Conservation (phyloP, 2,329 filamentous ascomycete genomes). For the Diaporthe sp. region DNA sequence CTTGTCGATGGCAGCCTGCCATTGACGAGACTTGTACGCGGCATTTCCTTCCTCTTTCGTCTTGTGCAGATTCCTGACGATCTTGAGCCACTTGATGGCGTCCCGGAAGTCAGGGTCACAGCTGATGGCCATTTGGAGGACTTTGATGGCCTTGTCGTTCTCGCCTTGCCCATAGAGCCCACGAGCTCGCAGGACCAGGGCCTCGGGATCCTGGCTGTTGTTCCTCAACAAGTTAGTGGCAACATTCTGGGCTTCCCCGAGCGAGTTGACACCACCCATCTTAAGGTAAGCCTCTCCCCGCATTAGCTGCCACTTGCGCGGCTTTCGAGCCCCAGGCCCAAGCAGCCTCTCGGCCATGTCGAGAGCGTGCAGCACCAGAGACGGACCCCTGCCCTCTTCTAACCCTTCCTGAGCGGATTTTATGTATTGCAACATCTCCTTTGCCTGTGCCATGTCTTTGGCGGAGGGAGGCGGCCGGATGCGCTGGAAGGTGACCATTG, state of each 20-base stretch:
- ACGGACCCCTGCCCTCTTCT: constrained; percentile 81
- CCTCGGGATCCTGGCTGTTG: constrained; percentile 94
- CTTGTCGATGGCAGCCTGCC: constrained; percentile 84
- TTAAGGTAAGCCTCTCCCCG: constrained; percentile 91
- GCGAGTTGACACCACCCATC: constrained; percentile 89
- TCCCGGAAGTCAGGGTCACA: constrained; percentile 93
- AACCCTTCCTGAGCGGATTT: constrained; percentile 84
- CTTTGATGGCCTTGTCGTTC: constrained; percentile 93
- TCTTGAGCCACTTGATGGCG: constrained; percentile 88
- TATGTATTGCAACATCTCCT: constrained; percentile 87
- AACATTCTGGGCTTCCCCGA: constrained; percentile 93
- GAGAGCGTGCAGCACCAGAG: constrained; percentile 92
- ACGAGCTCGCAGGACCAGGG: constrained; percentile 88
- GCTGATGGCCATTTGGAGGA: constrained; percentile 89
- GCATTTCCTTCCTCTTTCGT: constrained; percentile 95
- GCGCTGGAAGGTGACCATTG: constrained; percentile 83
- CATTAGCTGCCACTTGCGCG: constrained; percentile 94
- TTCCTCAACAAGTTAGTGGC: constrained; percentile 87
- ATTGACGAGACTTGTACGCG: constrained; percentile 88
- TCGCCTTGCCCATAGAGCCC: constrained; percentile 93
- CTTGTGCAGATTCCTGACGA: constrained; percentile 90
- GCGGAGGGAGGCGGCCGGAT: constrained; percentile 85
- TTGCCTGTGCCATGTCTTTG: constrained; percentile 87
- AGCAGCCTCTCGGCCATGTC: constrained; percentile 90
- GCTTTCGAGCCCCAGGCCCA: constrained; percentile 80